These are phyloP conservation scores for Thelonectria rubi DNA, from an alignment of 2,329 filamentous ascomycete species.

Conservation along the genomic window DNA sequence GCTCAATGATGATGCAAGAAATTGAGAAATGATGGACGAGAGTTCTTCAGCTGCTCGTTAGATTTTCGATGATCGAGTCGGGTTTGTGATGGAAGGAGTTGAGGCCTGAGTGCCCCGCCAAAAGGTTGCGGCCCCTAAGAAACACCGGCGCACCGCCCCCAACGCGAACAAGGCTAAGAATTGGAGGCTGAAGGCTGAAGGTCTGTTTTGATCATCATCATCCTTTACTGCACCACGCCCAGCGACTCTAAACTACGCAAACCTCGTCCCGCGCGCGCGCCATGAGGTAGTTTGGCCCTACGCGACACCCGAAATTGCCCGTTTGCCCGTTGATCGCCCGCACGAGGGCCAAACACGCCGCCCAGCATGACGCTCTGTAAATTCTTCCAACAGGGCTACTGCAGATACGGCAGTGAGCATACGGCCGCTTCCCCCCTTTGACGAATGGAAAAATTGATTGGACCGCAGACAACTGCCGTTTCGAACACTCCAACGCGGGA, in stretches of 20 bases:
- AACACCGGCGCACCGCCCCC: conserved; percentile 1
- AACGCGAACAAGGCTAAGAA: conserved; percentile 38
- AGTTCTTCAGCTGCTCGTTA: too few species aligned
- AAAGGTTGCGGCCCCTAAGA: neutral
- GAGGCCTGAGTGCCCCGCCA: neutral
- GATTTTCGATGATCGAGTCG: neutral
- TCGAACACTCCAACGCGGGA: conserved; percentile 60
- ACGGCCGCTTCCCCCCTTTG: neutral
- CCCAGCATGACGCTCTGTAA: conserved; percentile 55
- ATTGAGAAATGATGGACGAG: neutral
- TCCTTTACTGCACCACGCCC: neutral
- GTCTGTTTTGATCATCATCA: neutral
- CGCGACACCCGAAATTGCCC: conserved; percentile 27
- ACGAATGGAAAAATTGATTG: conserved; percentile 22
- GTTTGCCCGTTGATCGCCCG: conserved; percentile 14
- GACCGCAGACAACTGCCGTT: conserved; percentile 60
- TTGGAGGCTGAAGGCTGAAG: conserved; percentile 38
- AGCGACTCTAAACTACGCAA: neutral
- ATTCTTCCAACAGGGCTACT: conserved; percentile 61
- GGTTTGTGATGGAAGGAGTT: neutral
- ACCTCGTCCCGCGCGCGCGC: conserved; percentile 15
- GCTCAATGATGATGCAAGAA: neutral
- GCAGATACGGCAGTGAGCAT: conserved; percentile 61
- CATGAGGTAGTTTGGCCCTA: conserved; percentile 35
- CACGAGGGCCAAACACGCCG: conserved; percentile 17